A percentile compares a stretch with the other conserved stretches of the same genome.
Conservation (phyloP, 371 early-diverging fungal genomes). For the Mortierella sp. region DNA sequence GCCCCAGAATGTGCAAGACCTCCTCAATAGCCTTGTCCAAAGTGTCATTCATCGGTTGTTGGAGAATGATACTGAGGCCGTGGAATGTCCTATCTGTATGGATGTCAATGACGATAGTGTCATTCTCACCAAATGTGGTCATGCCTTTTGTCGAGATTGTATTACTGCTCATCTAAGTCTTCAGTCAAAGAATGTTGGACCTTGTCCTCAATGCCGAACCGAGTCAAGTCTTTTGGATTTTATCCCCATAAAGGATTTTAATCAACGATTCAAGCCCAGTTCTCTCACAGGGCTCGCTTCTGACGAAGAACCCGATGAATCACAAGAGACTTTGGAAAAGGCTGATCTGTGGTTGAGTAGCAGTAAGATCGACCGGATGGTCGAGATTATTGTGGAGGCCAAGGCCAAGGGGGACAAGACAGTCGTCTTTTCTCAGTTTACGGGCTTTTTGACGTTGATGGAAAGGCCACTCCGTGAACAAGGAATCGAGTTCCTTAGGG, state of each 20-base stretch:
- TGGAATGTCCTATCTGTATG: slow-evolving; percentile 52
- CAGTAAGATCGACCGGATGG: slow-evolving; percentile 61
- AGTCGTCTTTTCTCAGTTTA: slow-evolving; percentile 89
- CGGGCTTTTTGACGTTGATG: slow-evolving; percentile 79
- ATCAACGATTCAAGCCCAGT: slow-evolving; percentile 29
- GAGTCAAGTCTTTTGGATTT: slow-evolving; percentile 11
- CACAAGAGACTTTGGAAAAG: background rate
- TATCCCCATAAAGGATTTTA: slow-evolving; percentile 40
- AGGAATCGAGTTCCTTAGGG: slow-evolving; percentile 32
- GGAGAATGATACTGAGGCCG: slow-evolving; percentile 55
- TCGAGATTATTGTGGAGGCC: slow-evolving; percentile 55
- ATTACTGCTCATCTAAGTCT: slow-evolving; percentile 11
- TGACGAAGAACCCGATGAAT: slow-evolving; percentile 4
- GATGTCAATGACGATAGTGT: slow-evolving; percentile 49
- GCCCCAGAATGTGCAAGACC: slow-evolving; percentile 19
- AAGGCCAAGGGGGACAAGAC: slow-evolving; percentile 66
- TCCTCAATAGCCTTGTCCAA: slow-evolving; percentile 27
- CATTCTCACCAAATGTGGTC: slow-evolving; percentile 44
- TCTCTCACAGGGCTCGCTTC: slow-evolving; percentile 5
- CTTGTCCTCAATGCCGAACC: slow-evolving; percentile 42
- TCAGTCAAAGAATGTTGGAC: background rate
- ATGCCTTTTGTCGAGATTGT: slow-evolving; percentile 45
- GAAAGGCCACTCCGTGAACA: slow-evolving; percentile 69
- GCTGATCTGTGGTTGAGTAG: slow-evolving; percentile 53
- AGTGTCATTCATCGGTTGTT: slow-evolving; percentile 56